Percentiles rank a stretch among this genome's conserved stretches.
Conservation (phyloP, 208 protist species). For the Porcisia deanei region DNA sequence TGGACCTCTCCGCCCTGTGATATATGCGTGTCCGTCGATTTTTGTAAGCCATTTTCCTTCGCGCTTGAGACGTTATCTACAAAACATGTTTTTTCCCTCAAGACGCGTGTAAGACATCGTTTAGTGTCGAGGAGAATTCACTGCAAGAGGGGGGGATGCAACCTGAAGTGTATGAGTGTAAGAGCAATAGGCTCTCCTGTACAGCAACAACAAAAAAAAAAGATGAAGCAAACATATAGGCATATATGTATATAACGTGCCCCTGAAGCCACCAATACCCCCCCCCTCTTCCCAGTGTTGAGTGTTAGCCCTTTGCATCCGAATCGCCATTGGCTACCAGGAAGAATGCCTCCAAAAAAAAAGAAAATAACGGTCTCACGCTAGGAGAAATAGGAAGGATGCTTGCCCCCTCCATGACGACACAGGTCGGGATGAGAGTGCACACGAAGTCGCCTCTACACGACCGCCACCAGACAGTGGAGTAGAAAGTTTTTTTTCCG, state of each 20-base stretch:
- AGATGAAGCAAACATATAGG: background rate
- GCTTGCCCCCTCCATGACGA: background rate
- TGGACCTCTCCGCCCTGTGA: background rate
- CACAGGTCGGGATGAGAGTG: background rate
- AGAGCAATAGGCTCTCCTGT: no score
- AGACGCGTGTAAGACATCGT: no score
- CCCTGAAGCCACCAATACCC: background rate
- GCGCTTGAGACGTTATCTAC: no score
- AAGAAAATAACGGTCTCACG: background rate
- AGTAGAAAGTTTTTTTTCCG: no score
- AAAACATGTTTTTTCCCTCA: no score
- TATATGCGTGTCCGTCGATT: background rate
- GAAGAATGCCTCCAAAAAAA: no score
- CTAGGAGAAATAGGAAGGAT: background rate
- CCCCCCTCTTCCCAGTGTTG: background rate
- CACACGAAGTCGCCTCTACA: background rate
- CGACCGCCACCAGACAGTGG: background rate
- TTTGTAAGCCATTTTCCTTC: no score
- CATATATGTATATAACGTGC: background rate
- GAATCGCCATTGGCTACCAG: background rate
- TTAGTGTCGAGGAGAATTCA: no score
- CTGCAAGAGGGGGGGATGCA: no score
- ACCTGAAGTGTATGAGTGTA: no score
- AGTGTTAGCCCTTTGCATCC: background rate
- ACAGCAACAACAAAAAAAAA: background rate